Percentiles rank a stretch among this genome's conserved stretches.
phyloP scores from a whole-genome alignment of 2,329 filamentous ascomycete genomes.

The Aquanectria penicillioides region DNA sequence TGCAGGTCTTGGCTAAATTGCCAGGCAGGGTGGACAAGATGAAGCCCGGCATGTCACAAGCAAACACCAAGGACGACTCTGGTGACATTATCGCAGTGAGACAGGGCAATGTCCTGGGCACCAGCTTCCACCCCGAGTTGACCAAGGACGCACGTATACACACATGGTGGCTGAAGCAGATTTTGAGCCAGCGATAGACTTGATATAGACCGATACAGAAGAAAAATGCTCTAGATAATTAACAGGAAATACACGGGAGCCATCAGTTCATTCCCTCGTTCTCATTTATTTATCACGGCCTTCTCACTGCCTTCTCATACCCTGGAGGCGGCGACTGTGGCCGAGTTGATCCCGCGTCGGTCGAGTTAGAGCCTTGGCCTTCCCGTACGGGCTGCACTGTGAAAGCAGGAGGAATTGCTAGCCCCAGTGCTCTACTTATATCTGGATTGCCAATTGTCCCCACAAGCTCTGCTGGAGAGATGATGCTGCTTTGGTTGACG shows the following conservation, averaged over 20 bases:
- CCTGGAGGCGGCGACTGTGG: conserved; percentile 36
- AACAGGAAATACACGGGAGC: neutral
- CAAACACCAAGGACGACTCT: conserved; percentile 53
- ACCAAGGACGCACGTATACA: conserved; percentile 91
- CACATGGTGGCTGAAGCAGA: conserved; percentile 88
- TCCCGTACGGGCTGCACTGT: neutral
- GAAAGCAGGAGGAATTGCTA: no score
- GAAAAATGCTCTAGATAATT: conserved; percentile 10
- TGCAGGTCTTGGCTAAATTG: conserved; percentile 64
- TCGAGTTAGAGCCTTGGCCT: neutral
- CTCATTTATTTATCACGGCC: conserved; percentile 4
- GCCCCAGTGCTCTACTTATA: conserved; percentile 39
- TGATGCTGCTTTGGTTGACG: conserved; percentile 26
- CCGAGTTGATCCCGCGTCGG: neutral
- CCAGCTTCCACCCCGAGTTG: conserved; percentile 94
- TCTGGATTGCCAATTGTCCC: conserved; percentile 37
- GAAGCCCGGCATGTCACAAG: conserved; percentile 50
- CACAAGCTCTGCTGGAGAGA: conserved; percentile 38
- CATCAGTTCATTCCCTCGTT: neutral
- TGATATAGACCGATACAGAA: conserved; percentile 1
- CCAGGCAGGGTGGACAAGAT: conserved; percentile 52
- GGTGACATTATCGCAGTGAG: conserved; percentile 88
- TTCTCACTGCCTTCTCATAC: conserved; percentile 31
- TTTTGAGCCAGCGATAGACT: conserved; percentile 38
- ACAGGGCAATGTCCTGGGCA: conserved; percentile 93